Evolutionary conservation across 306 rosid species (phyloP).

Genomic region (Casuarina equisetifolia): DNA sequence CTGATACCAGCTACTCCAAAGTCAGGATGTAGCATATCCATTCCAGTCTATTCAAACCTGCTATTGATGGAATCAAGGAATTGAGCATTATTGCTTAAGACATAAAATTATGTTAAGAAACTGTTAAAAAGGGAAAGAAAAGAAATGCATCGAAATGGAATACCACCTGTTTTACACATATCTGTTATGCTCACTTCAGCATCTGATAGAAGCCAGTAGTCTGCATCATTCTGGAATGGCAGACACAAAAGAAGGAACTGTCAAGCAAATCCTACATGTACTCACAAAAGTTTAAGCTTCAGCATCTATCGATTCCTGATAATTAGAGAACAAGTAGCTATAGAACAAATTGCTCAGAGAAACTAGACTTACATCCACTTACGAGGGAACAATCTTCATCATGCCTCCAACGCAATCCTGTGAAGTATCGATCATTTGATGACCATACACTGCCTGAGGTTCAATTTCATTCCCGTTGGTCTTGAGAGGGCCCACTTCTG

Average conservation of each 20-base stretch:
- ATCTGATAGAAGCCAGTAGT: conserved; percentile 97
- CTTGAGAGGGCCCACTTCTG: conserved; percentile 55
- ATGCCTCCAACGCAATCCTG: conserved; percentile 85
- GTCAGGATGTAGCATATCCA: conserved; percentile 71
- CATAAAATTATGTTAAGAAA: not conserved
- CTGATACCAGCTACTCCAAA: conserved; percentile 49
- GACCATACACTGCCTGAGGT: conserved; percentile 55
- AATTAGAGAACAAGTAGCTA: not conserved
- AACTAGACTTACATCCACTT: conserved; percentile 72
- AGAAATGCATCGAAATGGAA: conserved; percentile 38
- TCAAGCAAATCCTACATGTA: not conserved
- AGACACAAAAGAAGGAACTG: not conserved
- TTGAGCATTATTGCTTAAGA: conserved; percentile 5
- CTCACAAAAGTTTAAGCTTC: not conserved
- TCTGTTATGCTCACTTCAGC: conserved; percentile 96
- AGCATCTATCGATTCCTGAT: not conserved
- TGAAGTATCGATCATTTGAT: conserved; percentile 61
- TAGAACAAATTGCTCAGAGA: conserved; percentile 11
- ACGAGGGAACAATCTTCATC: conserved; percentile 98
- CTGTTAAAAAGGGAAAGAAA: not conserved
- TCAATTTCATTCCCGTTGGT: conserved; percentile 51
- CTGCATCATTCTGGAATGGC: conserved; percentile 79
- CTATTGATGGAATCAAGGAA: conserved; percentile 60
- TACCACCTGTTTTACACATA: conserved; percentile 95
- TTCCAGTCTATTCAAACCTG: conserved; percentile 72